Base-by-base conservation (phyloP, 352 stramenopile genomes). In the Pythium pyrilobum region DNA sequence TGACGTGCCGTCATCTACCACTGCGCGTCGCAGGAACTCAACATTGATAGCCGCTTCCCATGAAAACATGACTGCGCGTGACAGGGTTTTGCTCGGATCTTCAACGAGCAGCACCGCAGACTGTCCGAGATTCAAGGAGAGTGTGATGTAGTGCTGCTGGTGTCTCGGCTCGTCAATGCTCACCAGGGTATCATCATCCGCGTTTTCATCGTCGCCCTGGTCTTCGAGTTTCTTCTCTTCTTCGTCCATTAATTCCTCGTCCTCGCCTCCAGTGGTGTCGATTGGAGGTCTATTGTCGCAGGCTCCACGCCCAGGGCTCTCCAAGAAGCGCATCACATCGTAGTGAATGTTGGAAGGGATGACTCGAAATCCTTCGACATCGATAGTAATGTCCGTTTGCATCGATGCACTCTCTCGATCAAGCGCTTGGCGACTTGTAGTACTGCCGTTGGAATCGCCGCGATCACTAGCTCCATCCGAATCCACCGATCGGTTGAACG, bases 291-390 rank as follows among this genome's bases (percentile, higher is more conserved):
- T 15, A 29, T 20, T 21, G 31, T 52, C 47, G 58, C 57, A 67
- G 1, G 18, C 23, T 21, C 33, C 31, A 29, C 52, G 58, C 13
- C 64, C 47, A 21, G 64, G 60, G 12, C 47, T 64, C n/a, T 81
- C 77, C 27, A 92, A 59, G 57, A 92, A 92, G 15, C 72, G 66
- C 45, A 89, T 46, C 13, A 90, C 62, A 48, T 92, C 76, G 47
- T 87, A 87, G 48, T 88, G 76, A 28, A 92, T 90, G 53, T 89
- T 92, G 3, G 79, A 90, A 31, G 82, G 78, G 21, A 89, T 90
- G 6, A 92, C 67, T 32, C 80, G 84, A 31, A 92, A 90, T 13
- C 79, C 79, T 18, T 82, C 67, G 24, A 92, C 50, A 60, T 92
- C 81, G 38, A 92, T 48, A 18, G 76, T 72, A 20, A 92, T 32